Conservation (phyloP, 305 asterid genomes). For the Solanum hybrid region DNA sequence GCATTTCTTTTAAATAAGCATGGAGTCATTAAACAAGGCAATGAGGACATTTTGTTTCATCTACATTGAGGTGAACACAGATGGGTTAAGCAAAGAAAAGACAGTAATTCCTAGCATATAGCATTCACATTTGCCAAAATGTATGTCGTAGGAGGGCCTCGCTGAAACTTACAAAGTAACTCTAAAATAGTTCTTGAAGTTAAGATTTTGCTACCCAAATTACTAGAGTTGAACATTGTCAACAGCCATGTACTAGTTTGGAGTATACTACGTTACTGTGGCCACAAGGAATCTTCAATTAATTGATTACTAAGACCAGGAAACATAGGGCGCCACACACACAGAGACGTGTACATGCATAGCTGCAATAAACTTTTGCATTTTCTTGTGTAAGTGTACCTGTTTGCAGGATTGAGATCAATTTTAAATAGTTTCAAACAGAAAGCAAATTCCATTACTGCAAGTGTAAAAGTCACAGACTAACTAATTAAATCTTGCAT, state of each 20-base stretch:
- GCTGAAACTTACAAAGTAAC: neutral
- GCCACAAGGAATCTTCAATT: neutral
- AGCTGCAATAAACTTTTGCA: neutral
- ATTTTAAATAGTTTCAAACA: neutral
- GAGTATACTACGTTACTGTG: neutral
- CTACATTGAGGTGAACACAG: neutral
- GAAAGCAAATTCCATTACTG: neutral
- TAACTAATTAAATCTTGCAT: conserved; percentile 10
- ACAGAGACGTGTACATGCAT: neutral
- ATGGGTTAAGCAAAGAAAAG: neutral
- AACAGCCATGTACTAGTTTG: neutral
- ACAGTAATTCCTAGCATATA: neutral
- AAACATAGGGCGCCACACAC: neutral
- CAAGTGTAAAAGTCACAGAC: neutral
- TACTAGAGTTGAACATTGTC: neutral
- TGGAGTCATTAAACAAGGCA: neutral
- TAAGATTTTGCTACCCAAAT: neutral
- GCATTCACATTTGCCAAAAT: neutral
- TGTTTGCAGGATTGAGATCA: neutral
- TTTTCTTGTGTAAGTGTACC: neutral
- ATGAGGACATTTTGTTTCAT: neutral
- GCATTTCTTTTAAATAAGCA: neutral
- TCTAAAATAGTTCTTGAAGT: neutral
- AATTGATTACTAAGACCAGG: neutral
- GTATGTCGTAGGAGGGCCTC: neutral